Evolutionary conservation across 805 yeast species (phyloP).

Genomic region (Wickerhamomyces bovis): DNA sequence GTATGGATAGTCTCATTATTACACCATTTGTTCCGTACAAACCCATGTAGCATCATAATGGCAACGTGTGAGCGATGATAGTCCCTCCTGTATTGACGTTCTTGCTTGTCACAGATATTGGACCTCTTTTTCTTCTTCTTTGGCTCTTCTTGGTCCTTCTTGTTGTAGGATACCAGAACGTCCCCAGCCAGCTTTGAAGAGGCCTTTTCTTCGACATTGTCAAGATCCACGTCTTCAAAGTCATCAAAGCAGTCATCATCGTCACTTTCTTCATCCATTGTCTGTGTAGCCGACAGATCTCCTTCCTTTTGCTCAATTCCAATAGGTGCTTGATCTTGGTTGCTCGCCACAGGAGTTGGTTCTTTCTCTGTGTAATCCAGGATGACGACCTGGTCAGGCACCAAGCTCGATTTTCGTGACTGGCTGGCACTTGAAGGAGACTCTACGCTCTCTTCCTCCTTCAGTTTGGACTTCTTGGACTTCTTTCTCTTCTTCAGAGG

Average conservation of each 20-base stretch:
- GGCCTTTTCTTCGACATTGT: conserved; percentile 16
- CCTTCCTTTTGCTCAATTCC: neutral
- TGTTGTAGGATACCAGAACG: conserved; percentile 11
- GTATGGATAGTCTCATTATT: conserved; percentile 38
- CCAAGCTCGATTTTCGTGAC: conserved; percentile 10
- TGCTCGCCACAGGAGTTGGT: neutral
- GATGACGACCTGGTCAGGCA: neutral
- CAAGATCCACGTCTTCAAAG: conserved; percentile 23
- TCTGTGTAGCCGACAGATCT: neutral
- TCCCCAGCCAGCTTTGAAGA: conserved; percentile 11
- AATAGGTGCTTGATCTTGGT: neutral
- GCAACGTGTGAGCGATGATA: conserved; percentile 57
- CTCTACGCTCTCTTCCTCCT: neutral
- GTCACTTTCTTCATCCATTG: conserved; percentile 30
- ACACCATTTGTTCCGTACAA: conserved; percentile 70
- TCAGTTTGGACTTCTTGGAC: neutral
- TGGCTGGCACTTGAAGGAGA: neutral
- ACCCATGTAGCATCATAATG: conserved; percentile 61
- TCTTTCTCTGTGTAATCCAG: neutral
- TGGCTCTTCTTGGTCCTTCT: conserved; percentile 18
- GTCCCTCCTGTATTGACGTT: conserved; percentile 42
- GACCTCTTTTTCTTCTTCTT: conserved; percentile 15
- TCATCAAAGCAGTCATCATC: conserved; percentile 20
- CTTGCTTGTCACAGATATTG: conserved; percentile 45
- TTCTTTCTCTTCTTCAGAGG: conserved; percentile 16